Conservation (phyloP, 2,329 filamentous ascomycete genomes). For the Tolypocladium endophyticum region DNA sequence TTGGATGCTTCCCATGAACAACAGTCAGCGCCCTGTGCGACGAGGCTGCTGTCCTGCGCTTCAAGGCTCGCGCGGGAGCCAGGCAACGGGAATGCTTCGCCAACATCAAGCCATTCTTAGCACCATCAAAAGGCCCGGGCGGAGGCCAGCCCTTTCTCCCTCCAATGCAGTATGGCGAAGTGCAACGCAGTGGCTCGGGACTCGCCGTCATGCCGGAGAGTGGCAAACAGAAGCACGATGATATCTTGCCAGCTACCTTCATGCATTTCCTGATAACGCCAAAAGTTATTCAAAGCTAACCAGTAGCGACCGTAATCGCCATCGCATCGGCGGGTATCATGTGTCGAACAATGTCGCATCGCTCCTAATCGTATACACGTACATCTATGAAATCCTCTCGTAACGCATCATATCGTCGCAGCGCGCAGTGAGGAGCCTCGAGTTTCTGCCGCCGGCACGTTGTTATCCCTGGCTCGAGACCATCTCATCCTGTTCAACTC, state of each 20-base stretch:
- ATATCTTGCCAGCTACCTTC: not conserved
- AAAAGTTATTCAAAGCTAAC: not conserved
- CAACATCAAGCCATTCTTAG: not conserved
- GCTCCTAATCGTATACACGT: not conserved
- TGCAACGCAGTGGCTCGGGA: not conserved
- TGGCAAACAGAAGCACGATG: not conserved
- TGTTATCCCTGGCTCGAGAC: constrained; percentile 33
- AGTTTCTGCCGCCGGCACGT: not conserved
- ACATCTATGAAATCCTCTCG: not conserved
- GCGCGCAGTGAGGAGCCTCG: not conserved
- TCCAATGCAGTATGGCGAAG: not conserved
- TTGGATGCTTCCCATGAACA: not conserved
- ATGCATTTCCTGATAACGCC: not conserved
- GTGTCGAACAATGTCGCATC: not conserved
- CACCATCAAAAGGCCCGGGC: not conserved
- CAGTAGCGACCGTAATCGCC: constrained; percentile 2
- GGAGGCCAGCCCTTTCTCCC: not conserved
- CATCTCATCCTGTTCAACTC: constrained; percentile 67
- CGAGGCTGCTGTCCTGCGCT: not conserved
- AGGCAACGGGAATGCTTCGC: not conserved
- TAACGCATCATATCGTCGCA: not conserved
- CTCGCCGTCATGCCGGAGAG: not conserved
- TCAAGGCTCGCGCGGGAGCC: not conserved
- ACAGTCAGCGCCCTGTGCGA: not conserved
- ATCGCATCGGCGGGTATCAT: constrained; percentile 1